Evolutionary conservation across 164 flowering plant species (phyloP).

Genomic region (Hamamelis virginiana): DNA sequence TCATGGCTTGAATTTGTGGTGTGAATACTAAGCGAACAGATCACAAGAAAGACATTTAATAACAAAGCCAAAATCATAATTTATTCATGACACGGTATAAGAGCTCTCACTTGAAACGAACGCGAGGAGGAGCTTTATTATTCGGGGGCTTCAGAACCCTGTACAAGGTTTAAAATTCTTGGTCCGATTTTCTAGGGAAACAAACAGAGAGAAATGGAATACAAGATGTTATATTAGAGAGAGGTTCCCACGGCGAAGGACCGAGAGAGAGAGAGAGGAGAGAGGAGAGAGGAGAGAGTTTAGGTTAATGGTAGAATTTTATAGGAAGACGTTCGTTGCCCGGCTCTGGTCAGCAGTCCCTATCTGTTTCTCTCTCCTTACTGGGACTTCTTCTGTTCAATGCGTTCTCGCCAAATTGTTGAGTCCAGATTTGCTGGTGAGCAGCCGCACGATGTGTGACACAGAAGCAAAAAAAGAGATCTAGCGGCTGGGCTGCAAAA

Average conservation of each 20-base stretch:
- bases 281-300: not conserved
- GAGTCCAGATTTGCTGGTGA: not conserved
- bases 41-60: no score
- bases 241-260: not conserved
- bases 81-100: no score
- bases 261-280: not conserved
- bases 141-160: not conserved
- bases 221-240: not conserved
- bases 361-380: not conserved
- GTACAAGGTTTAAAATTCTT: not conserved
- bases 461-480: no score
- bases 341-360: not conserved
- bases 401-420: not conserved
- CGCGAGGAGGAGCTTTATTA: slow-evolving; percentile 8
- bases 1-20: not conserved
- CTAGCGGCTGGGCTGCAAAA: no score
- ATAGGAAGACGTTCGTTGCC: no score
- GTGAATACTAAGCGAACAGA: not conserved
- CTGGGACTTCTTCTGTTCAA: not conserved
- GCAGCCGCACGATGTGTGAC: no score
- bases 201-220: not conserved
- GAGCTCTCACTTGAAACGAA: slow-evolving; percentile 5
- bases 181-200: not conserved
- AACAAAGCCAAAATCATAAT: no score
- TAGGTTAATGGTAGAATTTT: not conserved